A percentile compares a stretch with the other conserved stretches of the same genome.
Evolutionary conservation across 805 yeast genomes (phyloP).

Genomic region (Komagataella populi): DNA sequence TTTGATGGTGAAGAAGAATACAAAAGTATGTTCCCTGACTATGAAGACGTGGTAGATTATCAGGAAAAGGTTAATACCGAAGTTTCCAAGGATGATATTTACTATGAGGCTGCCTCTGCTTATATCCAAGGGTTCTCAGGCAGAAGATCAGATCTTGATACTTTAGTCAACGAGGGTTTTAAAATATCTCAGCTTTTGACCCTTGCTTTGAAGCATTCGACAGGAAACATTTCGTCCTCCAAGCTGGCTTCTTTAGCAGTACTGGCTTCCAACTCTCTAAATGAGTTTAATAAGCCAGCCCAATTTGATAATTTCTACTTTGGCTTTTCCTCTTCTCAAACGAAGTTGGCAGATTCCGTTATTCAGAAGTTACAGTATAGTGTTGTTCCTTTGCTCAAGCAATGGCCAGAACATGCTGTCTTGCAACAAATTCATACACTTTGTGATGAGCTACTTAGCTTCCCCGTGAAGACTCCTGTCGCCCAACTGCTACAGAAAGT

Average conservation of each 20-base stretch:
- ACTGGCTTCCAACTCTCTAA: neutral
- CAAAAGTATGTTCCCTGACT: conserved; percentile 73
- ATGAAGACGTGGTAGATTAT: conserved; percentile 45
- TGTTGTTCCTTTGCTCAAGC: conserved; percentile 31
- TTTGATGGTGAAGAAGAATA: conserved; percentile 73
- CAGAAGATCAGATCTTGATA: neutral
- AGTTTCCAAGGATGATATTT: conserved; percentile 25
- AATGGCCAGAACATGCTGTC: conserved; percentile 96
- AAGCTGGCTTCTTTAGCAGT: neutral
- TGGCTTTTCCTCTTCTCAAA: conserved; percentile 47
- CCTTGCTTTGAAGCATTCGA: neutral
- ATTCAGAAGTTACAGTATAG: conserved; percentile 29
- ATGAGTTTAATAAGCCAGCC: conserved; percentile 29
- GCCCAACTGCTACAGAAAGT: conserved; percentile 68
- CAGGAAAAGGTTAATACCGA: conserved; percentile 10
- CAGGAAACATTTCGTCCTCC: neutral
- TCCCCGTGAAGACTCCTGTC: conserved; percentile 56
- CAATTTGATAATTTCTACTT: conserved; percentile 65
- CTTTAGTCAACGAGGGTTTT: conserved; percentile 7
- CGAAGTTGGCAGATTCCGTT: conserved; percentile 40
- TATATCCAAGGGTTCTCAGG: conserved; percentile 29
- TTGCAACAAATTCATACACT: conserved; percentile 52
- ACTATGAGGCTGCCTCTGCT: conserved; percentile 31
- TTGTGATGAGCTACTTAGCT: conserved; percentile 50
- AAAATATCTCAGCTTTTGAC: neutral